phyloP scores from a whole-genome alignment of 345 rosid species.

The Trapa bicornis region DNA sequence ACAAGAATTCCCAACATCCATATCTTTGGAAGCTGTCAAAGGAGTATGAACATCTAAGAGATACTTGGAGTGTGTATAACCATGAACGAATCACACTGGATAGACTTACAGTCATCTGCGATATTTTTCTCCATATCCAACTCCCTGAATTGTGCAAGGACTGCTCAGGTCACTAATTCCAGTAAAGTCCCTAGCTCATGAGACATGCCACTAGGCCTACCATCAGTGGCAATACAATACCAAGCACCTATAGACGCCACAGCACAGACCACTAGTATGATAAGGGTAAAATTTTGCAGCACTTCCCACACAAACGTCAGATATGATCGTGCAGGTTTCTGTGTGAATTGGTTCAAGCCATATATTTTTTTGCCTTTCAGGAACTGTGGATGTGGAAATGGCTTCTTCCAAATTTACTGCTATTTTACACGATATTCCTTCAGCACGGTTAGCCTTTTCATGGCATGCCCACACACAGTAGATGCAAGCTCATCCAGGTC shows the following conservation, averaged over 20 bases:
- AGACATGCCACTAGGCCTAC: conserved; percentile 78
- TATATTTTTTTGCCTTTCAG: conserved; percentile 51
- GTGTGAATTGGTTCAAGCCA: conserved; percentile 56
- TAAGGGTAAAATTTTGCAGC: conserved; percentile 66
- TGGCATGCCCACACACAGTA: conserved; percentile 53
- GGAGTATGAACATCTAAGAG: too few relatives aligned
- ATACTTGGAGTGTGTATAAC: too few relatives aligned
- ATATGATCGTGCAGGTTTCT: conserved; percentile 67
- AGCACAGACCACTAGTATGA: conserved; percentile 71
- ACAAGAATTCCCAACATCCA: neutral
- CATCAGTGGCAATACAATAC: conserved; percentile 66
- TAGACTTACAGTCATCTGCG: too few relatives aligned
- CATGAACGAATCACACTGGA: too few relatives aligned
- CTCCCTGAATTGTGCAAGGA: conserved; percentile 72
- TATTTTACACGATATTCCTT: conserved; percentile 49
- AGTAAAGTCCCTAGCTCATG: conserved; percentile 75
- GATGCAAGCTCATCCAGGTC: conserved; percentile 64
- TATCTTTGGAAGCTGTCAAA: too few relatives aligned
- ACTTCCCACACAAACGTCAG: conserved; percentile 87
- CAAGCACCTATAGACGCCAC: conserved; percentile 55
- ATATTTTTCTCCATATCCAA: conserved; percentile 71
- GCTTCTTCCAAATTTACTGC: conserved; percentile 50
- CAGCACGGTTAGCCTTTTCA: conserved; percentile 50
- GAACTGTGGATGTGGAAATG: conserved; percentile 27
- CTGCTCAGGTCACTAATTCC: conserved; percentile 80